Evolutionary conservation across 2,329 filamentous ascomycete species (phyloP), one percentile per base, ranked within the genome.

Genomic region (Cyphellophora attinorum): DNA sequence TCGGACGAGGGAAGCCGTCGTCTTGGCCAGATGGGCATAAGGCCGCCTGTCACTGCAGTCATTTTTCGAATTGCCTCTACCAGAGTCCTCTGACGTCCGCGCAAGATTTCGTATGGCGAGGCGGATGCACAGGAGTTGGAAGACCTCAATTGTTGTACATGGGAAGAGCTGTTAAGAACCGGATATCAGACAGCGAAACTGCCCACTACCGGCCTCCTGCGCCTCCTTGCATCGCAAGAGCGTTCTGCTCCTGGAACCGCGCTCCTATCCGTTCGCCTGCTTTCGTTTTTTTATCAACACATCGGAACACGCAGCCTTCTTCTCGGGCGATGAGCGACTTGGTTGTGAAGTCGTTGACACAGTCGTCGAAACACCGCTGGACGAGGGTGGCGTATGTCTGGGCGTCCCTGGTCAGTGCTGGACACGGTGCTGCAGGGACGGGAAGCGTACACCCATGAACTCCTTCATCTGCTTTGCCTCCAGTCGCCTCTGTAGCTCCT

Each of bases 391-490:
- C 78, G 61, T 80, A 81, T 68, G 78, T 79, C 76, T 80, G 47
- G 10, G 31, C 11, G 12, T 12, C n/a, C n/a, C n/a, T n/a, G 18
- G 31, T 6, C 35, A 25, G 17, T 39, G 30, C 36, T 44, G 31
- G 44, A 41, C 30, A 33, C 13, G 6, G 15, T 21, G 3, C 4
- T 33, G 11, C 21, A 25, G 21, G 8, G 21, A n/a, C 8, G 14
- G 27, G 19, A 8, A 23, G 33, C 8, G 51, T 73, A 96, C 91
- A 54, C 77, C 83, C 81, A 96, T 94, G 59, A 98, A 96, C 60
- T 96, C 89, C 69, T 94, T 94, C 73, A 98, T 85, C 67, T 98
- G 91, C 67, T 91, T 93, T 67, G 84, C 83, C 70, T 96, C 86
- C 76, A 98, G 88, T 64, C 91, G 85, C 66, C 76, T 67, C 65